Percentiles rank a stretch among this genome's conserved stretches.
Evolutionary conservation across 1,284 basidiomycete genomes (phyloP).

Genomic region (Trametes versicolor): DNA sequence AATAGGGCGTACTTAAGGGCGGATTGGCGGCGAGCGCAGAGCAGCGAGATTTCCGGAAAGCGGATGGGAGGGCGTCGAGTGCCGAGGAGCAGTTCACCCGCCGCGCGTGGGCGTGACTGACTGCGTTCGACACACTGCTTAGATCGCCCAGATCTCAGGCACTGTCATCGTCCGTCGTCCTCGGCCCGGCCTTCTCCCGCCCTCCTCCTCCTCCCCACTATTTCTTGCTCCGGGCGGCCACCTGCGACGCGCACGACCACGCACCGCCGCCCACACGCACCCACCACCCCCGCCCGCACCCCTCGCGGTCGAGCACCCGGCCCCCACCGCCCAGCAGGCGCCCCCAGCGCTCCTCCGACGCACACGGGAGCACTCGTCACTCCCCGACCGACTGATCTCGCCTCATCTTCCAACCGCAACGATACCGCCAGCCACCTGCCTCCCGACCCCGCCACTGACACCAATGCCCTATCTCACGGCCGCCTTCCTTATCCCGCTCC

Average conservation of each 20-base stretch:
- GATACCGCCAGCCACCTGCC: slow-evolving; percentile 15
- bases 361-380: slow-evolving; percentile 32
- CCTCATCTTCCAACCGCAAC: slow-evolving; percentile 28
- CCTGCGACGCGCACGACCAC: not conserved
- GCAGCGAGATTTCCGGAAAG: slow-evolving; percentile 10
- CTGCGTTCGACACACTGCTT: slow-evolving; percentile 14
- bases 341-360: slow-evolving; percentile 25
- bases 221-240: not conserved
- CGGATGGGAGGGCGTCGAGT: slow-evolving; percentile 2
- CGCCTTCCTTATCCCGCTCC: not conserved
- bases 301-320: not conserved
- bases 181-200: slow-evolving; percentile 27
- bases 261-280: not conserved
- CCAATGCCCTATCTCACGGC: slow-evolving; percentile 12
- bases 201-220: not conserved
- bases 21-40: slow-evolving; percentile 6
- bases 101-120: too few relatives aligned
- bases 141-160: slow-evolving; percentile 21
- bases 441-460: slow-evolving; percentile 23
- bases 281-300: not conserved
- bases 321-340: not conserved
- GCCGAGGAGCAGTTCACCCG: not conserved
- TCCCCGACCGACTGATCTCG: slow-evolving; percentile 30
- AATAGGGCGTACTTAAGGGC: slow-evolving; percentile 19
- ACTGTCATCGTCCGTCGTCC: slow-evolving; percentile 30